Base-by-base conservation (phyloP, 169 alveolate genomes). In the Cryptosporidium felis region DNA sequence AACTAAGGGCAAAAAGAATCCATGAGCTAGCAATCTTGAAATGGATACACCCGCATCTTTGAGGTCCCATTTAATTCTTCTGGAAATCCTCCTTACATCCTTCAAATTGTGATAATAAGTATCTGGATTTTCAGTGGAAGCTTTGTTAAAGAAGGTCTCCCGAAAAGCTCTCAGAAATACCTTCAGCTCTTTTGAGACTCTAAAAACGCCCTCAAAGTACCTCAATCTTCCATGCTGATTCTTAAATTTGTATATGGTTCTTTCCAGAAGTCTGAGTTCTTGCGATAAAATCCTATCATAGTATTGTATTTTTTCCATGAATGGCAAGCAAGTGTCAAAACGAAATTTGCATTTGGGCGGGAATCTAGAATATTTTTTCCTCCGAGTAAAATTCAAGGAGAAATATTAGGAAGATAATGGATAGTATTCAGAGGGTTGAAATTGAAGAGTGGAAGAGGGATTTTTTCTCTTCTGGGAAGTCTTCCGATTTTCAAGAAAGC, bases 151-250 rank as follows among this genome's bases (percentile, higher is more conserved):
- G 41, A 74, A 74, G 6, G 85, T 74, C 30, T 53, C 67, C 5
- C 41, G 49, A 5, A 23, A 49, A 12, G 85, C 85, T 36, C 16
- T 38, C 36, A n/a, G 21, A 53, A 74, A 53, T 9, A 53, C n/a
- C 21, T 74, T 74, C 21, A 74, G 46, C 16, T 74, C 67, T 8
- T 58, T 74, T 18, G 46, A 53, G n/a, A 23, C 56, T 23, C 67
- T 53, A n/a, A 74, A 74, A 21, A 74, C 14, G n/a, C 85, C 41
- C 38, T 16, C 40, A 36, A 74, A 74, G 21, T 74, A 58, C 0
- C 59, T 59, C n/a, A 74, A 23, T 30, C 85, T 74, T 5, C 85
- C 85, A 49, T 74, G 85, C 38, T 74, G 85, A 36, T 74, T 74
- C 46, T 74, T 74, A 74, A 74, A 74, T 28, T 74, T 74, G 36